Evolutionary conservation across 1,139 yeast species (phyloP).

Genomic region (Taphrina sp.): DNA sequence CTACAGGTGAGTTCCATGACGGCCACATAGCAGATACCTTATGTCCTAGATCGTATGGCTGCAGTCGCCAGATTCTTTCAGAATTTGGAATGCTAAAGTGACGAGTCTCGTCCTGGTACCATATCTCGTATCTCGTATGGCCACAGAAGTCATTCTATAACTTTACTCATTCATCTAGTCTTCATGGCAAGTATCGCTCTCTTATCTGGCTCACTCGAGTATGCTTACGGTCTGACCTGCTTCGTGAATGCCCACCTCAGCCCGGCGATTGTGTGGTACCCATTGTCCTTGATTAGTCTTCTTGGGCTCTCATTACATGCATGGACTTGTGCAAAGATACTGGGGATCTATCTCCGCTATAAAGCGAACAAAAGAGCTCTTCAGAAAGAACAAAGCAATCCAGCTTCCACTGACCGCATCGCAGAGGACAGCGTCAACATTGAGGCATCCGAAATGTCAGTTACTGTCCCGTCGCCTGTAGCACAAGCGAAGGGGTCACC

Average conservation of each 20-base stretch:
- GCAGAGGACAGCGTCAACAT: not conserved
- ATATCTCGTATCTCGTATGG: slow-evolving; percentile 3
- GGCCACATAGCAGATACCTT: too few relatives aligned
- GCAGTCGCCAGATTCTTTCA: slow-evolving; percentile 1
- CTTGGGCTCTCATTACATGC: not conserved
- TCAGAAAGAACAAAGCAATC: too few relatives aligned
- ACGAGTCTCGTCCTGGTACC: slow-evolving; percentile 2
- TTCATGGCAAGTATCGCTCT: not conserved
- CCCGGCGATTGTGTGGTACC: not conserved
- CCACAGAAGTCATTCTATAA: not conserved
- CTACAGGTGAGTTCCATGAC: too few relatives aligned
- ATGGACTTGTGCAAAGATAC: slow-evolving; percentile 10
- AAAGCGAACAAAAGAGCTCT: too few relatives aligned
- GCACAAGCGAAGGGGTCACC: not conserved
- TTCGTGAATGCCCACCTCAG: not conserved
- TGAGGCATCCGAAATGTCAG: not conserved
- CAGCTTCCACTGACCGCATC: not conserved
- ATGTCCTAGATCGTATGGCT: too few relatives aligned
- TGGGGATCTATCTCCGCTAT: not conserved
- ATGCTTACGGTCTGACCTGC: slow-evolving; percentile 6
- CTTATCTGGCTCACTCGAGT: slow-evolving; percentile 2
- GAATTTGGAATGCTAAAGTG: slow-evolving; percentile 1
- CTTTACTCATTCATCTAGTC: not conserved
- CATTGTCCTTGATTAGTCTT: slow-evolving; percentile 1
- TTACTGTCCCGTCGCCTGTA: not conserved